Base-by-base conservation (phyloP, 2,329 filamentous ascomycete species). In the Fusarium pilosicola region DNA sequence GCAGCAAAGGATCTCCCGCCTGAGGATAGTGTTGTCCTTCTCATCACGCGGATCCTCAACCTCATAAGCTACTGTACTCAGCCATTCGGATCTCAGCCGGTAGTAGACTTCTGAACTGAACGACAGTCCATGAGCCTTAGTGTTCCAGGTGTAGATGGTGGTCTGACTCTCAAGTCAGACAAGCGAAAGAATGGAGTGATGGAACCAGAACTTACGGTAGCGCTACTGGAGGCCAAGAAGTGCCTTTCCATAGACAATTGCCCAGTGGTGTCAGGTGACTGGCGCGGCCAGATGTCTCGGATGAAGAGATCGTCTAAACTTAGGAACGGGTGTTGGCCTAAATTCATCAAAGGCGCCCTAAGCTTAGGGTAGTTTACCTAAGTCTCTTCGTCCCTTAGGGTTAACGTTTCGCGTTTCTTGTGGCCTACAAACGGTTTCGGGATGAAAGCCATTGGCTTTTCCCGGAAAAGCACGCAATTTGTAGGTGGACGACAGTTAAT, bases 161-260 rank as follows among this genome's bases (percentile, higher is more conserved):
- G 44, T 14, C 24, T 26, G 12, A 20, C 42, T 26, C 17, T 45
- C 7, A 45, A 14, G 7, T 4, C 17, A 45, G 24, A 26, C 7
- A 6, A 0, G 17, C 44, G 24, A 45, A 7, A 14, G 7, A 5
- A 18, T 45, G 24, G 8, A 20, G 4, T 26, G 1, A 20, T 4
- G 44, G 4, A 13, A 5, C 17, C 12, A 12, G 24, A 20, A 6
- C 5, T 10, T 5, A 26, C 7, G 0, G 44, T 10, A 24, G 24
- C 24, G 12, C 44, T 14, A 26, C 24, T 45, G 24, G 24, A 45
- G 44, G 12, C 5, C 4, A 45, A 45, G 17, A 45, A 45, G 24
- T 14, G 42, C 12, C 24, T 26, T 44, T 12, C 10, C 11, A 2
- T 12, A 6, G 3, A 26, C 0, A 45, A 45, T 20, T 20, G 12